phyloP scores from a whole-genome alignment of 2,329 filamentous ascomycete genomes.

The Triangularia setosa region DNA sequence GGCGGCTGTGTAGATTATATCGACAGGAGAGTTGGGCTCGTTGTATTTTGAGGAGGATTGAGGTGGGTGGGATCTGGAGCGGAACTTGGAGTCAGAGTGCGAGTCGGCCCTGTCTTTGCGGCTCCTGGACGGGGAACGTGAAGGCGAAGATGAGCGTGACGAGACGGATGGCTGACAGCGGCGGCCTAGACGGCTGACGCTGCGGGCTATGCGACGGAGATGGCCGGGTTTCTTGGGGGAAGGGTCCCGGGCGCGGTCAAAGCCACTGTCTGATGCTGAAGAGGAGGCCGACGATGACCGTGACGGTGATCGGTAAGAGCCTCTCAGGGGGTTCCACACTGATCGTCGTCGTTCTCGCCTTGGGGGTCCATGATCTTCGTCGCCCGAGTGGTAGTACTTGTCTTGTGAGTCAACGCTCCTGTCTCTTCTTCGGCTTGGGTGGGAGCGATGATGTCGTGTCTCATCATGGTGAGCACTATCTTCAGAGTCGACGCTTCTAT shows the following conservation, averaged over 20 bases:
- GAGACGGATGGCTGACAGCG: neutral
- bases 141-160: neutral
- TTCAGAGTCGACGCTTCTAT: neutral
- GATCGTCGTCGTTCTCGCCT: neutral
- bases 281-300: neutral
- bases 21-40: neutral
- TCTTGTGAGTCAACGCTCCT: neutral
- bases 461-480: neutral
- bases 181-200: neutral
- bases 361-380: constrained; percentile 3
- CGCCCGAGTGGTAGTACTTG: constrained; percentile 14
- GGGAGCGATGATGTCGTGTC: neutral
- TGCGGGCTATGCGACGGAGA: constrained; percentile 1
- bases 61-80: neutral
- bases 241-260: neutral
- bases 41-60: neutral
- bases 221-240: neutral
- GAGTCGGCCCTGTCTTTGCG: neutral
- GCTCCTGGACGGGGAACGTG: neutral
- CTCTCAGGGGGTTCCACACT: neutral
- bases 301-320: neutral
- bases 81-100: neutral
- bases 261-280: neutral
- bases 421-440: neutral
- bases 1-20: constrained; percentile 15